Base-by-base conservation (phyloP, 2,329 filamentous ascomycete genomes). In the Apiospora aurea region DNA sequence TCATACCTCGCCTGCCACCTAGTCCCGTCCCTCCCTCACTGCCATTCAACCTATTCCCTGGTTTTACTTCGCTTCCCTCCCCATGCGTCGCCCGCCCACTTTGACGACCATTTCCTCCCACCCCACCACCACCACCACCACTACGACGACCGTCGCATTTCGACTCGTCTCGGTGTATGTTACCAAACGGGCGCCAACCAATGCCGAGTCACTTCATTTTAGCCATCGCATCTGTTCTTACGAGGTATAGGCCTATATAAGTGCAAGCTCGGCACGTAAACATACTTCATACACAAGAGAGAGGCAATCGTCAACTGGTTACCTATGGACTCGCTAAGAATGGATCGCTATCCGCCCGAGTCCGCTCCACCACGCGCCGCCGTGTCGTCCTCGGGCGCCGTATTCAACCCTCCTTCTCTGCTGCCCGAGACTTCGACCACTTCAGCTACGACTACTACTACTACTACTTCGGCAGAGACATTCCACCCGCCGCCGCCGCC, bases 121-220 rank as follows among this genome's bases (percentile, higher is more conserved):
- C 14, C 44, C 44, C 14, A 14, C 44, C 44, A 46, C 16, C 16
- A 38, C 7, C 47, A 51, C n/a, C 47, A 21, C 47, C n/a, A n/a
- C n/a, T n/a, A n/a, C 53, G 29, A 61, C 53, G 8, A 61, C 53
- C 57, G 57, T 64, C 57, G 34, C 57, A 64, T 64, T 64, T 64
- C 57, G 18, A 64, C 29, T 64, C 34, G 57, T n/a, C 41, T 41
- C 57, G 29, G 57, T 64, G 41, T 64, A 41, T 64, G 34, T 29
- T 64, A 18, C 57, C 18, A 64, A 64, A 41, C 57, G 29, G 29
- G 29, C 57, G 8, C 57, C 8, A 41, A n/a, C 34, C n/a, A 64
- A 64, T n/a, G 57, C 57, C 57, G 34, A 64, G 34, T 18, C 57
- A 34, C 16, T 41, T 64, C 34, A 24, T 24, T 64, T 64, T 64